phyloP scores from a whole-genome alignment of 306 rosid genomes.

The Pueraria montana region DNA sequence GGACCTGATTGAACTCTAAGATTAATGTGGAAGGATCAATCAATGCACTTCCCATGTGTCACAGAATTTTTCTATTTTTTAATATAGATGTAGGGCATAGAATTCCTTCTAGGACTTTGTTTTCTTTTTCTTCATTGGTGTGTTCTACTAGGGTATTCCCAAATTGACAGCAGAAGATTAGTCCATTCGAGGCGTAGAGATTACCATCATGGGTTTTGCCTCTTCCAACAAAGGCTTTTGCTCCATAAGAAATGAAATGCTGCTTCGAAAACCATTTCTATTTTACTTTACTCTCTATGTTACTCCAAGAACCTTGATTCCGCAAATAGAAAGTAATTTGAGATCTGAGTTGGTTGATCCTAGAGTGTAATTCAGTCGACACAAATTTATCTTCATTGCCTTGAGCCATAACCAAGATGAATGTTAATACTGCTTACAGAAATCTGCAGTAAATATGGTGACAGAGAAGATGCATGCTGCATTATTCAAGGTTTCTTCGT shows the following conservation, averaged over 20 bases:
- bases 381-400: not conserved
- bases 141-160: not conserved
- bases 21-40: conserved; percentile 12
- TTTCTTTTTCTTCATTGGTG: not conserved
- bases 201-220: not conserved
- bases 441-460: not conserved
- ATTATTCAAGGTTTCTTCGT: not conserved
- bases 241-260: not conserved
- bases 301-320: conserved; percentile 12
- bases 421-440: no score
- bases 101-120: not conserved
- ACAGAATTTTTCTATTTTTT: no score
- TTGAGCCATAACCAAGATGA: conserved; percentile 5
- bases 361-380: conserved; percentile 6
- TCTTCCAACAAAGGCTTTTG: not conserved
- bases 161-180: not conserved
- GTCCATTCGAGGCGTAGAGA: not conserved
- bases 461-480: not conserved
- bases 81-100: not conserved
- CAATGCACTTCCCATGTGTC: not conserved
- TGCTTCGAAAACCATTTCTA: not conserved
- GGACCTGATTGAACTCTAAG: conserved; percentile 5
- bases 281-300: not conserved
- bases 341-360: not conserved
- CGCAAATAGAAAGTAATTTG: not conserved